Base-by-base conservation (phyloP, 345 rosid species). In the Zanthoxylum bungeanum region DNA sequence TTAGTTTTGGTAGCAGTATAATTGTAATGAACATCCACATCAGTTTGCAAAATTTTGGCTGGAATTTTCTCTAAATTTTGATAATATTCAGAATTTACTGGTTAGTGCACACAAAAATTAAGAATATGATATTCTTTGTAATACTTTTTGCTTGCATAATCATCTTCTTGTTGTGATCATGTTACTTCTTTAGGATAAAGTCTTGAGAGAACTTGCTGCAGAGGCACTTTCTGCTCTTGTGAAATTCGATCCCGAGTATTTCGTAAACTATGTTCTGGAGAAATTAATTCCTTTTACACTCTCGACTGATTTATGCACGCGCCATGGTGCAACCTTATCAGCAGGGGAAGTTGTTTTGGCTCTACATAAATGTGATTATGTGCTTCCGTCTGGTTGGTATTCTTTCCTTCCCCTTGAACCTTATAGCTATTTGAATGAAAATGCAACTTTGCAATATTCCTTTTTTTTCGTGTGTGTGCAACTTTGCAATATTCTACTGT, bases 301-400 rank as follows among this genome's bases (percentile, higher is more conserved):
- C 47, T 94, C 97, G 52, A 79, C 97, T 63, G 98, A 94, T 85
- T 78, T 94, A 77, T 89, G 95, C 84, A 80, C 77, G 68, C 98
- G 97, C 56, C 99, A 94, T 85, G 99, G 99, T 83, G 91, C 95
- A 51, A 94, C 97, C 73, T 84, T 92, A 70, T 91, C 99, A 71
- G 80, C 78, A 60, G 99, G 88, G 50, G 99, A 94, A 83, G 79
- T 94, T 80, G 85, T 85, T 73, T 78, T 90, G 81, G 93, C 93
- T 72, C 75, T 94, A 57, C 86, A 86, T 83, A 86, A 77, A 66
- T 83, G 80, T 76, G 87, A 77, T 76, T 78, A 75, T 71, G 73
- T 66, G 71, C 92, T 86, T 75, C 79, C 90, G 56, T 58, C 79
- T 61, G 98, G 98, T 92, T 76, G 64, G 95, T 88, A 27, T 78